These are phyloP conservation scores for Saccharomyces uvarum DNA, from an alignment of 1,139 yeast species.

Conservation along the genomic window DNA sequence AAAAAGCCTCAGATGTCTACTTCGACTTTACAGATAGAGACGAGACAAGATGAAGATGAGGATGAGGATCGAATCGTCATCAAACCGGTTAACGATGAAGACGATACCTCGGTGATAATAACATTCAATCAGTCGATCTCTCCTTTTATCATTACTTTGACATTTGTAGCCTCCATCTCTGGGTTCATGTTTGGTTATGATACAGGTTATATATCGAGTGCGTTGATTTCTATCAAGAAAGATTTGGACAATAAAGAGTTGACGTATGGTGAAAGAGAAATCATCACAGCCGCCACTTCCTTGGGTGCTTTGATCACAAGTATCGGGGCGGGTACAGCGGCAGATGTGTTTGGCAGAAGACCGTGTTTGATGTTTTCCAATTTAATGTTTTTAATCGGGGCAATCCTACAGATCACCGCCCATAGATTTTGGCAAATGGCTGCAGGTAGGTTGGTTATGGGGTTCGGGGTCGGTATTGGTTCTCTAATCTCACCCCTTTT, in stretches of 20 bases:
- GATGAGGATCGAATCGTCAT: slow-evolving; percentile 21
- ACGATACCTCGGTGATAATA: slow-evolving; percentile 36
- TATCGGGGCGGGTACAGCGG: slow-evolving; percentile 64
- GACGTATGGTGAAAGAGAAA: slow-evolving; percentile 72
- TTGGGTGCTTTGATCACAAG: slow-evolving; percentile 84
- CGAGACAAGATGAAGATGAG: slow-evolving; percentile 1
- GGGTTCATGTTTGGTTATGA: slow-evolving; percentile 97
- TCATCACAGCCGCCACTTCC: slow-evolving; percentile 92
- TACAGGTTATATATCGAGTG: slow-evolving; percentile 91
- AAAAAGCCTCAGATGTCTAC: neutral
- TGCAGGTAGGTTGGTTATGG: slow-evolving; percentile 83
- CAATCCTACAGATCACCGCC: slow-evolving; percentile 74
- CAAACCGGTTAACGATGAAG: slow-evolving; percentile 38
- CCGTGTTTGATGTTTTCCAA: slow-evolving; percentile 74
- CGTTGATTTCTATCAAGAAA: slow-evolving; percentile 73
- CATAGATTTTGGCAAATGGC: slow-evolving; percentile 85
- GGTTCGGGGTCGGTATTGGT: slow-evolving; percentile 93
- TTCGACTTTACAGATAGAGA: neutral
- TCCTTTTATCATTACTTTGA: slow-evolving; percentile 56
- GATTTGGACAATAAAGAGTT: slow-evolving; percentile 53
- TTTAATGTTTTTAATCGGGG: slow-evolving; percentile 71
- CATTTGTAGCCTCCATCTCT: slow-evolving; percentile 77
- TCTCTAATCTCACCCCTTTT: slow-evolving; percentile 85
- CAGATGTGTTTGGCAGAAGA: slow-evolving; percentile 78
- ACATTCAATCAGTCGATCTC: slow-evolving; percentile 47